A percentile compares a stretch with the other conserved stretches of the same genome.
These are phyloP conservation scores for Xylaria sp. DNA, from an alignment of 2,329 filamentous ascomycete genomes.

Conservation along the genomic window DNA sequence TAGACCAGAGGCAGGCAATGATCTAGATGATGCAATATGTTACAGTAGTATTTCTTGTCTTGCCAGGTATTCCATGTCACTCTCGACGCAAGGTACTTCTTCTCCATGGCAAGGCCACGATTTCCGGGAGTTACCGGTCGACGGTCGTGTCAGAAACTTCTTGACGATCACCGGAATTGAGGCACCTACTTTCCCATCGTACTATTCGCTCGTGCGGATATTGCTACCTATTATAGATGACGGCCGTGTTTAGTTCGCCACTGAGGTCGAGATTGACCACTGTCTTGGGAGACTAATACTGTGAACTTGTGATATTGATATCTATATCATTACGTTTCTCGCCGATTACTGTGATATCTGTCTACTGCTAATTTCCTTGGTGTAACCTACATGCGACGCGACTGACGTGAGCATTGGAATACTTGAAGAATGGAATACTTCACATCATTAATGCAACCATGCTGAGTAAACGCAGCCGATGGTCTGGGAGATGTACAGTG, in stretches of 20 bases:
- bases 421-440: not conserved
- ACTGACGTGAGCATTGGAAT: slow-evolving; percentile 1
- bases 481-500: not conserved
- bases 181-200: not conserved
- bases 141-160: slow-evolving; percentile 20
- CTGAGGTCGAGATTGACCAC: not conserved
- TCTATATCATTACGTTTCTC: not conserved
- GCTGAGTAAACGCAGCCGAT: not conserved
- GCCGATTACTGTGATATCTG: not conserved
- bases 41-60: slow-evolving; percentile 14
- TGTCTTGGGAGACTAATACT: not conserved
- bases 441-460: not conserved
- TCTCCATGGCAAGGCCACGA: slow-evolving; percentile 17
- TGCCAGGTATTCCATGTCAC: slow-evolving; percentile 25
- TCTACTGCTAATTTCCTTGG: not conserved
- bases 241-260: not conserved
- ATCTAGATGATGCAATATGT: slow-evolving; percentile 20
- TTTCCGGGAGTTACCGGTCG: slow-evolving; percentile 26
- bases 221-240: slow-evolving; percentile 13
- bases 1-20: slow-evolving; percentile 19
- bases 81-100: slow-evolving; percentile 36
- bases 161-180: slow-evolving; percentile 1
- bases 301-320: not conserved
- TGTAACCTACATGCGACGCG: slow-evolving; percentile 1
- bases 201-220: slow-evolving; percentile 15